Percentiles rank a stretch among this genome's conserved stretches.
phyloP scores from a whole-genome alignment of 352 stramenopile species.

The Phytophthora lateralis region DNA sequence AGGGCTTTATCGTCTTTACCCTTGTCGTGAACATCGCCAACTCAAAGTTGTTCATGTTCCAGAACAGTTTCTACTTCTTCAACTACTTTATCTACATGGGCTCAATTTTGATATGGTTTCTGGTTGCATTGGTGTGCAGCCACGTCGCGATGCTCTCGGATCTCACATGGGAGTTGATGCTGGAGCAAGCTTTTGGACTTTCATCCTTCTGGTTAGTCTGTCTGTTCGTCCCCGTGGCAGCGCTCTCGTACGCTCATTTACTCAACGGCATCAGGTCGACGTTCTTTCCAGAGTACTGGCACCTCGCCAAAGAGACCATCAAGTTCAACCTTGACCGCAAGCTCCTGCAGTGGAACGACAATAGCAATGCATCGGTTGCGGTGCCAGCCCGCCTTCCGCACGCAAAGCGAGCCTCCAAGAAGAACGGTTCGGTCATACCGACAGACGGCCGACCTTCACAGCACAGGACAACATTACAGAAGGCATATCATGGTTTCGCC shows the following conservation, averaged over 20 bases:
- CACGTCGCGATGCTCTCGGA: constrained; percentile 62
- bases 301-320: constrained; percentile 75
- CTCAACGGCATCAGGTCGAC: constrained; percentile 58
- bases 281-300: constrained; percentile 79
- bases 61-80: constrained; percentile 75
- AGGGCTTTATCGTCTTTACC: constrained; percentile 84
- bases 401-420: constrained; percentile 20
- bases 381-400: constrained; percentile 39
- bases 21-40: constrained; percentile 81
- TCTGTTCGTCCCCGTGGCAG: constrained; percentile 57
- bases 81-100: constrained; percentile 73
- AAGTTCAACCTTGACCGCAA: constrained; percentile 68
- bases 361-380: constrained; percentile 54
- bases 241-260: constrained; percentile 60
- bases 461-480: constrained; percentile 39
- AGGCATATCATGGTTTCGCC: constrained; percentile 69
- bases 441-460: constrained; percentile 21
- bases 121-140: constrained; percentile 61
- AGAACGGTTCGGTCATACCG: constrained; percentile 45
- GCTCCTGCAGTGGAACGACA: constrained; percentile 70
- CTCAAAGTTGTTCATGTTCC: constrained; percentile 77
- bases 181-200: constrained; percentile 64
- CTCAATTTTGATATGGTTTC: constrained; percentile 67
- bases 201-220: constrained; percentile 63
- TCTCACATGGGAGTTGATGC: constrained; percentile 75